phyloP scores from a whole-genome alignment of 768 basidiomycete genomes.

The Podaxis pistillaris region DNA sequence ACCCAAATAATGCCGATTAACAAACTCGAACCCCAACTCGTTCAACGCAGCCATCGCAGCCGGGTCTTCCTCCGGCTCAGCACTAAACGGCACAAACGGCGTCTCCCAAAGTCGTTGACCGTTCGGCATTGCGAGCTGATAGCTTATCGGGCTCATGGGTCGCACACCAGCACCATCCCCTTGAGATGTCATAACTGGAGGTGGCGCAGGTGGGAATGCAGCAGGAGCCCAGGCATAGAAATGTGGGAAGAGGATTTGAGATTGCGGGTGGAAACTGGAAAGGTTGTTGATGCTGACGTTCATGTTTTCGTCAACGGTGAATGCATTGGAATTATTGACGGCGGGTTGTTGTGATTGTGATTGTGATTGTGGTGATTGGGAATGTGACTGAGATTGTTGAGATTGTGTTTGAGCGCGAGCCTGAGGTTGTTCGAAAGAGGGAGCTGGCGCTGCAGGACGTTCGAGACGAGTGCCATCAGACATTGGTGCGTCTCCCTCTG shows the following conservation, averaged over 20 bases:
- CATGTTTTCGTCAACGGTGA: background rate
- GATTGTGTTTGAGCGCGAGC: background rate
- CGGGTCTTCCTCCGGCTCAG: background rate
- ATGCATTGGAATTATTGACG: background rate
- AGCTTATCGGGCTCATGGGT: slow-evolving; percentile 4
- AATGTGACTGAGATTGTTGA: background rate
- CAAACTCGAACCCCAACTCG: slow-evolving; percentile 11
- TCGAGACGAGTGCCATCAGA: background rate
- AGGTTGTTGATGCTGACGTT: background rate
- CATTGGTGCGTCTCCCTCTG: background rate
- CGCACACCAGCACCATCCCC: background rate
- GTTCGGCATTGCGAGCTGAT: slow-evolving; percentile 12
- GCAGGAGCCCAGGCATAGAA: slow-evolving; percentile 3
- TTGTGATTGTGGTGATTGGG: background rate
- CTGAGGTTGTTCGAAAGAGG: background rate
- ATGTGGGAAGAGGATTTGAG: background rate
- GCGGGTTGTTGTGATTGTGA: background rate
- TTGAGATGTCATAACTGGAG: too few relatives aligned
- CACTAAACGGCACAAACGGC: slow-evolving; percentile 9
- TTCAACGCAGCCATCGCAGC: background rate
- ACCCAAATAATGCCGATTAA: background rate
- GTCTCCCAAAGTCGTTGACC: slow-evolving; percentile 4
- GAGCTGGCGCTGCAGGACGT: background rate
- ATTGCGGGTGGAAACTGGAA: background rate
- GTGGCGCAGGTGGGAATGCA: background rate